phyloP scores from a whole-genome alignment of 805 yeast species.

The Zygotorulaspora sp. region DNA sequence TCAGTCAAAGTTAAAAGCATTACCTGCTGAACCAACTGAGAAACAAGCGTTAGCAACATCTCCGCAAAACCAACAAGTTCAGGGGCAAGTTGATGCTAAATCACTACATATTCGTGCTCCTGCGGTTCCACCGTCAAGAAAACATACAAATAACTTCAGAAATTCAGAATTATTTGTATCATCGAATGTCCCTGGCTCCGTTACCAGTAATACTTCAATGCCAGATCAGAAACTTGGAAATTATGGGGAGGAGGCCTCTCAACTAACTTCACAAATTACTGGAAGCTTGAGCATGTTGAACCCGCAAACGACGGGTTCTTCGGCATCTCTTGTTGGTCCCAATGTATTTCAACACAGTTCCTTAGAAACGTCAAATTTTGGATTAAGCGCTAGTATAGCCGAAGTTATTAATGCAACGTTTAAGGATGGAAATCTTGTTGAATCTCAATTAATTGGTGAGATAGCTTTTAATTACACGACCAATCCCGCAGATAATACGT shows the following conservation, averaged over 20 bases:
- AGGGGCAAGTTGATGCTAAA: slow-evolving; percentile 11
- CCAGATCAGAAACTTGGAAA: slow-evolving; percentile 9
- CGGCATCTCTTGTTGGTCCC: slow-evolving; percentile 27
- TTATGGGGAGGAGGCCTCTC: slow-evolving; percentile 7
- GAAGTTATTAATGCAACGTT: slow-evolving; percentile 75
- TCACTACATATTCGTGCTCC: slow-evolving; percentile 42
- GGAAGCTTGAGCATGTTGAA: slow-evolving; percentile 35
- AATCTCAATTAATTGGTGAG: slow-evolving; percentile 75
- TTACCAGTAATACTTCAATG: not conserved
- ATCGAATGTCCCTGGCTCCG: slow-evolving; percentile 12
- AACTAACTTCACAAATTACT: slow-evolving; percentile 27
- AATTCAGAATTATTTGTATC: slow-evolving; percentile 33
- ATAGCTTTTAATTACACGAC: slow-evolving; percentile 69
- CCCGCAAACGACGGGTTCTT: slow-evolving; percentile 44
- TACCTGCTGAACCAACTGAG: slow-evolving; percentile 21
- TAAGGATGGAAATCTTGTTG: slow-evolving; percentile 57
- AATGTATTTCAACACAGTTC: slow-evolving; percentile 45
- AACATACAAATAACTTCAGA: slow-evolving; percentile 30
- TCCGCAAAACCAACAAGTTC: not conserved
- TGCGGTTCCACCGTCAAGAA: slow-evolving; percentile 56
- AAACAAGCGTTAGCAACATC: not conserved
- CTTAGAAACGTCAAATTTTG: slow-evolving; percentile 44
- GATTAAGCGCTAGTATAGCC: slow-evolving; percentile 78
- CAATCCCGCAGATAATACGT: slow-evolving; percentile 22
- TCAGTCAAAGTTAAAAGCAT: slow-evolving; percentile 25